Base-by-base conservation (phyloP, 805 yeast genomes). In the Starmerella khaoyaiensis region DNA sequence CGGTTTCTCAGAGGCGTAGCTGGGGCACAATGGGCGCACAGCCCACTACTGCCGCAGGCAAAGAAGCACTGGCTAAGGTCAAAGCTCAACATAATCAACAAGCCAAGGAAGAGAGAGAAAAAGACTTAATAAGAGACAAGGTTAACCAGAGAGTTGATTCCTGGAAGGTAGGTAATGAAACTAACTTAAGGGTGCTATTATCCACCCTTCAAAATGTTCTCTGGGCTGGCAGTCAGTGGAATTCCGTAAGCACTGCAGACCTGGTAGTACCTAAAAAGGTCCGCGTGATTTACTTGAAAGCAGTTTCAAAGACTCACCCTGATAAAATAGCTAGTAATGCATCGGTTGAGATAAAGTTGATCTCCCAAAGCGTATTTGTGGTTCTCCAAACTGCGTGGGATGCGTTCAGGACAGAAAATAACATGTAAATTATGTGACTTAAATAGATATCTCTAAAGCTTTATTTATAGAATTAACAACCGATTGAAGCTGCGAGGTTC, bases 311-410 rank as follows among this genome's bases (percentile, higher is more conserved):
- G 39, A 77, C 81, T 5, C 90, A 79, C 51, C 90, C 90, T 0
- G 99, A 90, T 57, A 90, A 90, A 56, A 62, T 86, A 18, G 63
- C 73, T 5, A 53, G 59, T n/a, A 57, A 59, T 17, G 71, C 77
- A 2, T 62, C 75, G 6, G 62, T 74, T 5, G 93, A 83, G 50
- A 71, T 72, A 39, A 76, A 78, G 54, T 70, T 87, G 76, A 66
- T 87, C 31, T 90, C 96, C 12, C 87, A 86, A 49, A 74, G 74
- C 18, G 87, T 87, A 0, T 90, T 90, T 54, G 79, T 84, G 27
- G 67, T 75, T 0, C 62, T 90, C 44, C 87, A 84, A 57, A 70
- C 74, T 48, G 84, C 96, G 2, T 90, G 99, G 97, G 96, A 82
- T 48, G 60, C 57, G 16, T 84, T 83, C 56, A 79, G 77, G 51